Percentiles rank a stretch among this genome's conserved stretches.
Conservation (phyloP, 345 rosid genomes). For the Triadica sebifera region DNA sequence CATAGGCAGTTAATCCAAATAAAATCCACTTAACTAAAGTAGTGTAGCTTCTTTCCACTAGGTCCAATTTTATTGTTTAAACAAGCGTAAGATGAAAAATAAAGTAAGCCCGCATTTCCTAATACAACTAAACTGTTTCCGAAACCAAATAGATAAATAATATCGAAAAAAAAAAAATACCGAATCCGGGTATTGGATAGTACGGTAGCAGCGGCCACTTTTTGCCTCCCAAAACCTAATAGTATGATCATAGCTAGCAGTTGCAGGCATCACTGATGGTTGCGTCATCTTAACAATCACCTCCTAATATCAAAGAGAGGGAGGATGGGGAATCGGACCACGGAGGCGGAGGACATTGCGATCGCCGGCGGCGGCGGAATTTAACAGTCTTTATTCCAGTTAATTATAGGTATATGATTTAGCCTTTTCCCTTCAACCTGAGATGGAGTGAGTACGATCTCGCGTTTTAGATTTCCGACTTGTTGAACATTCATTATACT, state of each 20-base stretch:
- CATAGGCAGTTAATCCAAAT: background rate
- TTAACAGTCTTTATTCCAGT: too few relatives aligned
- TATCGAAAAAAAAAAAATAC: slow-evolving; percentile 29
- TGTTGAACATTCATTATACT: too few relatives aligned
- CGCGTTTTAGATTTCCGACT: too few relatives aligned
- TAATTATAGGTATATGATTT: too few relatives aligned
- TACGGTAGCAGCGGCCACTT: slow-evolving; percentile 89
- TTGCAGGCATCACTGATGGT: slow-evolving; percentile 84
- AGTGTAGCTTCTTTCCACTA: background rate
- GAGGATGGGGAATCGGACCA: too few relatives aligned
- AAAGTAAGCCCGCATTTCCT: background rate
- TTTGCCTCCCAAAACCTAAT: slow-evolving; percentile 96
- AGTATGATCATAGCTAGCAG: slow-evolving; percentile 91
- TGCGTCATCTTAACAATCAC: slow-evolving; percentile 53
- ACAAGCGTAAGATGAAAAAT: background rate
- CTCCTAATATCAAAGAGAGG: slow-evolving; percentile 12
- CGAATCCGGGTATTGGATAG: slow-evolving; percentile 88
- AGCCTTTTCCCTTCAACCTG: too few relatives aligned
- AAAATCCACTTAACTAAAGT: background rate
- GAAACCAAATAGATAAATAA: background rate
- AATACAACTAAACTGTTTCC: background rate
- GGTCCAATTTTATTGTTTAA: background rate
- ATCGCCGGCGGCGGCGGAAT: too few relatives aligned
- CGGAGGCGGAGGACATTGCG: too few relatives aligned
- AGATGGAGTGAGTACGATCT: too few relatives aligned